Evolutionary conservation across 768 basidiomycete species (phyloP), one percentile per base, ranked within the genome.

Genomic region (Suillus discolor): DNA sequence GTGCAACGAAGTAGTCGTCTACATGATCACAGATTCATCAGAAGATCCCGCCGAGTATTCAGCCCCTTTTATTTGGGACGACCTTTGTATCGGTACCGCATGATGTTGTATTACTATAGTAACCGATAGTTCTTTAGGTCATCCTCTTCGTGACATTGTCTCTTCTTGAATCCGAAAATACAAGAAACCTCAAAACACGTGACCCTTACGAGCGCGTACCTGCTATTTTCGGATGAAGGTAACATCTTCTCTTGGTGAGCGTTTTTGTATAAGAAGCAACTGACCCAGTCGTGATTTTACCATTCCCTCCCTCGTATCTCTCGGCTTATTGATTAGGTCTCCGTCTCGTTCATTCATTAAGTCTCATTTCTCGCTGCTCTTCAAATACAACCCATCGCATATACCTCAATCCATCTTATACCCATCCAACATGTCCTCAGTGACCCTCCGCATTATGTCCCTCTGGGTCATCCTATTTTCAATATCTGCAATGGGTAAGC

Each of bases 401-500:
- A 23, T 61, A 61, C 20, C 59, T 63, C 61, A 42, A 60, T 60
- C 18, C 62, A 25, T 31, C 28, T 18, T 20, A 42, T 31, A 53
- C 53, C 28, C 64, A 76, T 68, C 71, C 49, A 72, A 28, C 36
- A 62, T 65, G 25, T 57, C 25, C 54, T 34, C 55, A 20, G n/a
- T 44, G 42, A 53, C 71, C 18, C 75, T 68, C 5, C 20, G 64
- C 44, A 42, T 69, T 57, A 13, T 76, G 45, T 72, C 45, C 49
- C 49, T 71, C 20, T 76, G 69, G 69, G 51, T 71, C 63, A 57
- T 62, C 6, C 70, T 76, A 61, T 63, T 76, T 28, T 63, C 67
- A 49, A 45, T 77, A 8, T 45, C 61, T 6, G 41, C 66, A 11
- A 65, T 74, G 34, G 71, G 75, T 76, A 25, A 3, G 71, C 49